These are phyloP conservation scores for Spirogloea muscicola DNA, from an alignment of 139 green algal genomes.

Conservation along the genomic window DNA sequence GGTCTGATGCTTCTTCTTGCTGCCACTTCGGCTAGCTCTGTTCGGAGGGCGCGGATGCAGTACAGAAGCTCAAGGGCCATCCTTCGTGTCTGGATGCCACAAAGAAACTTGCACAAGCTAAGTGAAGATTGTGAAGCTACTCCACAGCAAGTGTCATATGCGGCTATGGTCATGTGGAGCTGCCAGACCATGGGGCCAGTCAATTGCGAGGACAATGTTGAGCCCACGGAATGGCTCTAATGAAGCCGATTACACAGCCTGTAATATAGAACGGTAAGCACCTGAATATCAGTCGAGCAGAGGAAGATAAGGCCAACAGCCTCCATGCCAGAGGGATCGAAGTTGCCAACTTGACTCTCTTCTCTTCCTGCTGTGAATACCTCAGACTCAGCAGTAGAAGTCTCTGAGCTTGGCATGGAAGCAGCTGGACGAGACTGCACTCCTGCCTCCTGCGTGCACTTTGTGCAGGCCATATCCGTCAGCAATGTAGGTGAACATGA, in stretches of 20 bases:
- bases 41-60: slow-evolving; percentile 47
- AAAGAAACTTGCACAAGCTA: too few species aligned
- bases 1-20: not conserved
- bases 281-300: slow-evolving; percentile 50
- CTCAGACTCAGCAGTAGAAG: not conserved
- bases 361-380: too few species aligned
- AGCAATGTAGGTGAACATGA: not conserved
- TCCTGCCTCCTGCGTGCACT: not conserved
- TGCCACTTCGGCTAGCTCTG: slow-evolving; percentile 9
- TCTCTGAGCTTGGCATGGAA: not conserved
- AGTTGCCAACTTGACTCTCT: not conserved
- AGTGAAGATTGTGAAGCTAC: too few species aligned
- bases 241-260: too few species aligned
- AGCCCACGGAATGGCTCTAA: too few species aligned
- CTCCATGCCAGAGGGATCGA: slow-evolving; percentile 66
- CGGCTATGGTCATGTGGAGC: too few species aligned
- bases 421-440: not conserved
- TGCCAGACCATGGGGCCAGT: too few species aligned
- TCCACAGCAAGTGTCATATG: too few species aligned
- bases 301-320: slow-evolving; percentile 57
- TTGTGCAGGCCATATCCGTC: not conserved
- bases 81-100: slow-evolving; percentile 44
- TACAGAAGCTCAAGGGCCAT: slow-evolving; percentile 39
- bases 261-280: too few species aligned
- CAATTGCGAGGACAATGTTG: too few species aligned